Conservation (phyloP, 106 monocot genomes). For the Phalaenopsis equestris region DNA sequence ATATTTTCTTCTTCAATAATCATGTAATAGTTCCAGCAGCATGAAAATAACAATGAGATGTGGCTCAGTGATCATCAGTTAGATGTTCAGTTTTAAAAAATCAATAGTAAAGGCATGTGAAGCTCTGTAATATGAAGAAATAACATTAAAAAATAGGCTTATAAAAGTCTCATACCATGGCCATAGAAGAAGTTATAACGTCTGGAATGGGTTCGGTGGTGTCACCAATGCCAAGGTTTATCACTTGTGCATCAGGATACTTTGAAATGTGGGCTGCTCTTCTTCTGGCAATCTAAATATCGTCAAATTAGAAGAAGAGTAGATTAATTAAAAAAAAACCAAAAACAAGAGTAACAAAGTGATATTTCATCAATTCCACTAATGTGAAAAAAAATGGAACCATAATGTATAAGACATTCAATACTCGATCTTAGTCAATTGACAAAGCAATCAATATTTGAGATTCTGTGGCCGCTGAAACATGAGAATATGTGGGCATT, state of each 20-base stretch:
- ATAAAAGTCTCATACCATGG: conserved; percentile 27
- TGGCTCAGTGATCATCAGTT: neutral
- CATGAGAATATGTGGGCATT: neutral
- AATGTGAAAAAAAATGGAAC: neutral
- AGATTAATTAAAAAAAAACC: neutral
- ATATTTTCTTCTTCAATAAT: neutral
- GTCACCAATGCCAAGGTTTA: conserved; percentile 89
- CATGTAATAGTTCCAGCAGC: neutral
- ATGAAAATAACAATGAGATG: neutral
- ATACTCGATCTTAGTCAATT: neutral
- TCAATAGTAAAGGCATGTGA: neutral
- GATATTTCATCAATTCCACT: neutral
- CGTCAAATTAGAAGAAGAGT: conserved; percentile 3
- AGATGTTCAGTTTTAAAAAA: neutral
- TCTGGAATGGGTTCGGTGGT: conserved; percentile 90
- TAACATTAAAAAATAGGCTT: neutral
- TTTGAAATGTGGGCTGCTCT: conserved; percentile 48
- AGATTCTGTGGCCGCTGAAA: neutral
- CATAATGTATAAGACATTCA: neutral
- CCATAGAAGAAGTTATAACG: conserved; percentile 81
- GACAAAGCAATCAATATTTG: too few species aligned
- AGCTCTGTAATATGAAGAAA: neutral
- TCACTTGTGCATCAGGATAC: conserved; percentile 68
- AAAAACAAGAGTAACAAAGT: neutral
- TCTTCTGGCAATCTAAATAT: conserved; percentile 64